Evolutionary conservation across 192 early-diverging fungal genomes (phyloP).

Genomic region (Backusella parvicylindrica): DNA sequence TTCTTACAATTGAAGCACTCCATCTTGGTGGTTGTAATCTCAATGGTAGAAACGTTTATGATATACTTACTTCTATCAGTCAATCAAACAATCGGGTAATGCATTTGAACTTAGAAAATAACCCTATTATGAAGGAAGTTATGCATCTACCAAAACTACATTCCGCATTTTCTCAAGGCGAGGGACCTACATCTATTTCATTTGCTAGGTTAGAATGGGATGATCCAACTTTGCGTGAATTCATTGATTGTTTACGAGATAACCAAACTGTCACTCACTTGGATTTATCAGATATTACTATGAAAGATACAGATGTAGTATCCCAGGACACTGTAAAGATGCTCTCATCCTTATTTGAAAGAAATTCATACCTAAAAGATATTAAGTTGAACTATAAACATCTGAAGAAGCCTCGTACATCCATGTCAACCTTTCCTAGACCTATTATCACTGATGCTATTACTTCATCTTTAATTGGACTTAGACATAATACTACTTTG

Average conservation of each 20-base stretch:
- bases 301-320: constrained; percentile 25
- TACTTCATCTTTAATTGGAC: not conserved
- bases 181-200: constrained; percentile 36
- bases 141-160: constrained; percentile 38
- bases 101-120: constrained; percentile 36
- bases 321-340: constrained; percentile 41
- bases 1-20: constrained; percentile 17
- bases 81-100: constrained; percentile 32
- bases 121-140: constrained; percentile 39
- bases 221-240: constrained; percentile 41
- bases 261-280: constrained; percentile 39
- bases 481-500: not conserved
- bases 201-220: constrained; percentile 46
- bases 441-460: not conserved
- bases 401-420: not conserved
- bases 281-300: constrained; percentile 35
- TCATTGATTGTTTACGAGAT: constrained; percentile 39
- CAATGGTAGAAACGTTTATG: constrained; percentile 37
- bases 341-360: constrained; percentile 30
- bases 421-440: not conserved
- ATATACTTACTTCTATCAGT: constrained; percentile 36
- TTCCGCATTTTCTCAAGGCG: constrained; percentile 32
- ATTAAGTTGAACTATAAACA: constrained; percentile 32
- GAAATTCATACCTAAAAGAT: constrained; percentile 32
- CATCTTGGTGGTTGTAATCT: constrained; percentile 39